A percentile compares a stretch with the other conserved stretches of the same genome.
Conservation (phyloP, 495 filamentous ascomycete species). For the Hyphodiscus hymeniophilus region DNA sequence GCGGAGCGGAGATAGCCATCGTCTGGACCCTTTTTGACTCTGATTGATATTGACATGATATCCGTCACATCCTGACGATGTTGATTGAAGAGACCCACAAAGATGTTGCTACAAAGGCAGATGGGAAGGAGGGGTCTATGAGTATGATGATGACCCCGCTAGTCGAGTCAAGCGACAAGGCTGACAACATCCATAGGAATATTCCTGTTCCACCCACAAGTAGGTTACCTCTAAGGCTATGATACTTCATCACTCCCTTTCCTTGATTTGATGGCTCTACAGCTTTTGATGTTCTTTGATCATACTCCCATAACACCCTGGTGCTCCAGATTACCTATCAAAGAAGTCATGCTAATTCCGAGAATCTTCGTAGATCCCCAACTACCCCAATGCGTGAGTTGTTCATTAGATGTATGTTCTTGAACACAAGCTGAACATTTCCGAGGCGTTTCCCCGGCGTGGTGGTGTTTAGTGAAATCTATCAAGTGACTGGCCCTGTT, state of each 20-base stretch:
- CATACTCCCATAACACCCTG: no score
- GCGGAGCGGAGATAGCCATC: no score
- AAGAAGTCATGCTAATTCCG: no score
- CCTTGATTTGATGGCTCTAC: no score
- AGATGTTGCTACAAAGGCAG: constrained; percentile 60
- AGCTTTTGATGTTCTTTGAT: no score
- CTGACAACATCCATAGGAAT: constrained; percentile 49
- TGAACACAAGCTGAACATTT: constrained; percentile 20
- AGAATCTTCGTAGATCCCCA: no score
- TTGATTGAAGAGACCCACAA: constrained; percentile 56
- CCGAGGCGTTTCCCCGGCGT: constrained; percentile 75
- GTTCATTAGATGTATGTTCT: constrained; percentile 2
- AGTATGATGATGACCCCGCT: constrained; percentile 32
- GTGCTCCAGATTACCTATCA: no score
- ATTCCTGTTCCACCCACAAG: constrained; percentile 81
- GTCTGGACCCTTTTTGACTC: no score
- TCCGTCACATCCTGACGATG: constrained; percentile 44
- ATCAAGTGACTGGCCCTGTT: constrained; percentile 94
- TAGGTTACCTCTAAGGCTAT: no score
- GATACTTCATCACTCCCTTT: no score
- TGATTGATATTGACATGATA: no score
- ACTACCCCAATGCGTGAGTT: constrained; percentile 68
- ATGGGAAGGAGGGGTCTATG: constrained; percentile 51
- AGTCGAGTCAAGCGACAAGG: neutral
- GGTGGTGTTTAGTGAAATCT: constrained; percentile 90